These are phyloP conservation scores for Candida alai DNA, from an alignment of 805 yeast genomes.

Conservation along the genomic window DNA sequence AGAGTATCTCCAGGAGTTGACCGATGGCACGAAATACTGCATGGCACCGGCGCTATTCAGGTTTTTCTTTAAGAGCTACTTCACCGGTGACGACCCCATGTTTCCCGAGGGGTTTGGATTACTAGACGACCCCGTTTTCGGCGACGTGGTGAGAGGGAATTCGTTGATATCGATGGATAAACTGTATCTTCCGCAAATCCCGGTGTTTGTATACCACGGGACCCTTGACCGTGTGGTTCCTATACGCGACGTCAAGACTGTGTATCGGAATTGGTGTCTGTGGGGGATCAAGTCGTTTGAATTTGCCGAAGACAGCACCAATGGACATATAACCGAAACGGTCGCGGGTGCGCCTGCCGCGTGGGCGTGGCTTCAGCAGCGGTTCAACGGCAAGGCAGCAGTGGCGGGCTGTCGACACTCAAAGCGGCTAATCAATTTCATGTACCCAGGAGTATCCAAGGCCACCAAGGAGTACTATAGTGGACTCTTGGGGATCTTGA, in stretches of 20 bases:
- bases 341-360: conserved; percentile 22
- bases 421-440: conserved; percentile 47
- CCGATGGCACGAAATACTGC: conserved; percentile 5
- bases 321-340: conserved; percentile 25
- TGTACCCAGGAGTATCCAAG: conserved; percentile 22
- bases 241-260: conserved; percentile 15
- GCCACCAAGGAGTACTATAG: conserved; percentile 2
- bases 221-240: conserved; percentile 18
- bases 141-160: conserved; percentile 16
- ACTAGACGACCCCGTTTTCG: conserved; percentile 11
- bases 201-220: conserved; percentile 21
- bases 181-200: conserved; percentile 17
- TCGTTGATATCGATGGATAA: conserved; percentile 16
- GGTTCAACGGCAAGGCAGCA: conserved; percentile 38
- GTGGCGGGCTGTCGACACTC: conserved; percentile 46
- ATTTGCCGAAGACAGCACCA: conserved; percentile 20
- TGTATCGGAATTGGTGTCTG: conserved; percentile 26
- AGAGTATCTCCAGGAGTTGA: not conserved
- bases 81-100: conserved; percentile 12
- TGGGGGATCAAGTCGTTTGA: conserved; percentile 25
- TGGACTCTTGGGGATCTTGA: not conserved
- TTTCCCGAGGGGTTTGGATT: conserved; percentile 16
- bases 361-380: conserved; percentile 16
- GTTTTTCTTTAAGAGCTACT: conserved; percentile 8
- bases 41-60: conserved; percentile 6